Evolutionary conservation across 2,329 filamentous ascomycete species (phyloP).

Genomic region (Trichoderma sp.): DNA sequence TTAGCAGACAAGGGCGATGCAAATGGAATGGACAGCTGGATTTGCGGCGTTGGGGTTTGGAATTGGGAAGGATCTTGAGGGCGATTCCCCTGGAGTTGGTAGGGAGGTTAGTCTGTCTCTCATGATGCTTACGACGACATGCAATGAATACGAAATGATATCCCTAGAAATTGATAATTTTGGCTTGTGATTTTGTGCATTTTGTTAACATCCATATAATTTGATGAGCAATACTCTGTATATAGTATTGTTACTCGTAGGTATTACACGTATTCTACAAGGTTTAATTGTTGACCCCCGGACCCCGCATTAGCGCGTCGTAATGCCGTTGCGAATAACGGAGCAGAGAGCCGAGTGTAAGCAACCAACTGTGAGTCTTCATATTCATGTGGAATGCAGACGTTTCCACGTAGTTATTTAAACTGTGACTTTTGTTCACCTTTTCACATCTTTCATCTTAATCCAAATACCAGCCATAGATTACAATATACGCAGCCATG

Average conservation of each 20-base stretch:
- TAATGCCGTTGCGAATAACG: neutral
- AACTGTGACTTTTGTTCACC: neutral
- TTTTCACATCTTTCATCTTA: neutral
- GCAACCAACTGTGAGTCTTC: neutral
- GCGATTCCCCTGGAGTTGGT: slow-evolving; percentile 23
- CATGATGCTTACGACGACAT: slow-evolving; percentile 37
- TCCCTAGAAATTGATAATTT: neutral
- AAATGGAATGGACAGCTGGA: slow-evolving; percentile 14
- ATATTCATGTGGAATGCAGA: neutral
- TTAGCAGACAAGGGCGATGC: slow-evolving; percentile 21
- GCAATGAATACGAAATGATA: slow-evolving; percentile 33
- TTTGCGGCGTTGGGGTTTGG: slow-evolving; percentile 24
- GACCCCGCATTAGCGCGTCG: slow-evolving; percentile 6
- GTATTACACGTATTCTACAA: neutral
- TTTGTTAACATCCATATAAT: neutral
- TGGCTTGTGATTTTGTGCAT: neutral
- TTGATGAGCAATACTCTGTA: neutral
- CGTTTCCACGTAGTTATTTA: neutral
- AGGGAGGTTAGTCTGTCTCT: slow-evolving; percentile 27
- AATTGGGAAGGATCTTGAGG: slow-evolving; percentile 28
- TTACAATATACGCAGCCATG: slow-evolving; percentile 31
- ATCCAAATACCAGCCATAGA: neutral
- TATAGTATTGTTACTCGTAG: neutral
- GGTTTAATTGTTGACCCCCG: neutral
- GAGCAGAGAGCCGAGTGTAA: neutral